A percentile compares a stretch with the other conserved stretches of the same genome.
Evolutionary conservation across 176 grass and related monocot species (phyloP).

Genomic region (Dendrocalamus sinicus): DNA sequence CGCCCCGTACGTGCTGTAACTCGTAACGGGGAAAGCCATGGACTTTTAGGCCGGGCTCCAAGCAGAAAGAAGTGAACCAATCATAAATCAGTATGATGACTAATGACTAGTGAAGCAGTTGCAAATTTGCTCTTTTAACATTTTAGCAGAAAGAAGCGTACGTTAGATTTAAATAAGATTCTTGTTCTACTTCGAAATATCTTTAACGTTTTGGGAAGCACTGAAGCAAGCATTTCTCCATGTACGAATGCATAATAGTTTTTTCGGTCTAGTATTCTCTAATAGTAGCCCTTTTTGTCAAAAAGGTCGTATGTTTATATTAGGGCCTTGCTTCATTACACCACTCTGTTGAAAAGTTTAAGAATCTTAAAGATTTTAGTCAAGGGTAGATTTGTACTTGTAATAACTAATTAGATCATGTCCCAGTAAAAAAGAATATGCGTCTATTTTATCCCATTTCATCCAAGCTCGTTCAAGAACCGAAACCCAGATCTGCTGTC

Average conservation of each 20-base stretch:
- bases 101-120: not conserved
- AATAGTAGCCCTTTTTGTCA: not conserved
- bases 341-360: not conserved
- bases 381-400: not conserved
- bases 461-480: not conserved
- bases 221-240: not conserved
- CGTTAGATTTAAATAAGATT: not conserved
- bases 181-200: not conserved
- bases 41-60: not conserved
- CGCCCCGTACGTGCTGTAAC: not conserved
- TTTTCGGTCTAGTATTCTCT: not conserved
- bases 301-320: too few relatives aligned
- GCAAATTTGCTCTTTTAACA: not conserved
- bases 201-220: not conserved
- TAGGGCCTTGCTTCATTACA: not conserved
- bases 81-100: not conserved
- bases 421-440: not conserved
- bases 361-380: not conserved
- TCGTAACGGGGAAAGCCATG: not conserved
- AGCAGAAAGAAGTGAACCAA: not conserved
- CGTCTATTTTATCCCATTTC: not conserved
- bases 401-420: not conserved
- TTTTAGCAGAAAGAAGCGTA: not conserved
- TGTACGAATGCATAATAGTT: not conserved
- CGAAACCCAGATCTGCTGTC: not conserved